Evolutionary conservation across 352 stramenopile genomes (phyloP).

Genomic region (Phytophthora crassamura): DNA sequence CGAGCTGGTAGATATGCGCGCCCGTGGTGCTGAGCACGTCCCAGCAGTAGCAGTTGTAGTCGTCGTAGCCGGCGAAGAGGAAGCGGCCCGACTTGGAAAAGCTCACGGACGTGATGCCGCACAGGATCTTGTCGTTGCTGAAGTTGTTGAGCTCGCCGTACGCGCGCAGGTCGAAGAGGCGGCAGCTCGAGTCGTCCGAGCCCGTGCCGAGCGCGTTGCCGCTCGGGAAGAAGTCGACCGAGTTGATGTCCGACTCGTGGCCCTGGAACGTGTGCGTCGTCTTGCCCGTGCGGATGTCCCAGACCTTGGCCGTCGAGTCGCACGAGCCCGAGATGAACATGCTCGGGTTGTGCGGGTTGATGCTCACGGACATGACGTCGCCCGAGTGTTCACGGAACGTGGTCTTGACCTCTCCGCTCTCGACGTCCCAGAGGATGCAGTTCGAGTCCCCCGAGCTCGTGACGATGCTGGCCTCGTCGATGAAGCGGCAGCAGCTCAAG

Average conservation of each 20-base stretch:
- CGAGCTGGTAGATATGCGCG: slow-evolving; percentile 92
- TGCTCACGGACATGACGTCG: slow-evolving; percentile 97
- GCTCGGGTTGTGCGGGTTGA: slow-evolving; percentile 95
- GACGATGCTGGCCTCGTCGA: slow-evolving; percentile 94
- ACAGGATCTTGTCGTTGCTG: slow-evolving; percentile 96
- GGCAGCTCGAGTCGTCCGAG: slow-evolving; percentile 97
- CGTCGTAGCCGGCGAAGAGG: slow-evolving; percentile 98
- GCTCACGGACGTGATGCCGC: slow-evolving; percentile 96
- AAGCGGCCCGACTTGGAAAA: slow-evolving; percentile 96
- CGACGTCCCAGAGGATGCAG: slow-evolving; percentile 99
- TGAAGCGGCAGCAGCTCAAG: slow-evolving; percentile 98
- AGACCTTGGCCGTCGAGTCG: slow-evolving; percentile 97
- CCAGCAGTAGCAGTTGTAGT: slow-evolving; percentile 98
- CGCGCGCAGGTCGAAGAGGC: slow-evolving; percentile 97
- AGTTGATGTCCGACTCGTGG: slow-evolving; percentile 99
- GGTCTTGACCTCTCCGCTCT: slow-evolving; percentile 93
- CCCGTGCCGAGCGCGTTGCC: slow-evolving; percentile 95
- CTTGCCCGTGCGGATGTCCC: slow-evolving; percentile 96
- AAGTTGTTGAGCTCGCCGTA: slow-evolving; percentile 98
- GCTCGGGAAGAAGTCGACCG: slow-evolving; percentile 98
- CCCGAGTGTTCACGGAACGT: slow-evolving; percentile 98
- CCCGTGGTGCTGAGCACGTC: slow-evolving; percentile 93
- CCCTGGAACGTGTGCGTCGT: slow-evolving; percentile 97
- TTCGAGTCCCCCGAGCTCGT: slow-evolving; percentile 97
- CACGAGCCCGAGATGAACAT: slow-evolving; percentile 98